Evolutionary conservation across 108 stramenopile genomes (phyloP).

Genomic region (Chaetoceros tenuissimus): DNA sequence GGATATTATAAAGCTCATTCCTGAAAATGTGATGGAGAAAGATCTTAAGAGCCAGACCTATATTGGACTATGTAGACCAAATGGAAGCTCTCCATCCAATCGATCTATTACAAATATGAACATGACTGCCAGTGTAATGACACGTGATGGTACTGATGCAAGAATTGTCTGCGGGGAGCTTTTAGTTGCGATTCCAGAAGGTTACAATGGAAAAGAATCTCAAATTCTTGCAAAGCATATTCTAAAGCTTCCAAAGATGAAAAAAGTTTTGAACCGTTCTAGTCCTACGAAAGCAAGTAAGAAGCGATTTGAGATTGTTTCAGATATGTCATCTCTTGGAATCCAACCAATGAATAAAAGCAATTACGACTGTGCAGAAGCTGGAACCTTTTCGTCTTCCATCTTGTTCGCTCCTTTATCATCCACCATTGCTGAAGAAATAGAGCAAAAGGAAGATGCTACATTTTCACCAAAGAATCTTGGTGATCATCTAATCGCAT

Average conservation of each 20-base stretch:
- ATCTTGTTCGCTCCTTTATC: not conserved
- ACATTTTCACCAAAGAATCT: not conserved
- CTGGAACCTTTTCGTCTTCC: not conserved
- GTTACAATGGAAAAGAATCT: slow-evolving; percentile 23
- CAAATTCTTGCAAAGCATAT: slow-evolving; percentile 28
- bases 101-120: not conserved
- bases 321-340: not conserved
- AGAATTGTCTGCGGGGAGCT: slow-evolving; percentile 40
- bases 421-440: not conserved
- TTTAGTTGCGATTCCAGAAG: slow-evolving; percentile 46
- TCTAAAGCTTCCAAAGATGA: slow-evolving; percentile 37
- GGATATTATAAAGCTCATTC: slow-evolving; percentile 39
- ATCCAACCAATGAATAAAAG: not conserved
- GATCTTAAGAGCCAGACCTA: slow-evolving; percentile 35
- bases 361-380: not conserved
- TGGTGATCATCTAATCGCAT: not conserved
- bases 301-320: slow-evolving; percentile 5
- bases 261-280: slow-evolving; percentile 27
- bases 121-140: slow-evolving; percentile 17
- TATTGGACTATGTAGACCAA: slow-evolving; percentile 41
- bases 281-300: slow-evolving; percentile 28
- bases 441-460: not conserved
- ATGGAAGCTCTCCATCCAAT: slow-evolving; percentile 23
- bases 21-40: slow-evolving; percentile 40
- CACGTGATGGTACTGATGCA: not conserved